Evolutionary conservation across 148 eudicot genomes (phyloP), one percentile per base, ranked within the genome.

Genomic region (Rhododendron williamsianum): DNA sequence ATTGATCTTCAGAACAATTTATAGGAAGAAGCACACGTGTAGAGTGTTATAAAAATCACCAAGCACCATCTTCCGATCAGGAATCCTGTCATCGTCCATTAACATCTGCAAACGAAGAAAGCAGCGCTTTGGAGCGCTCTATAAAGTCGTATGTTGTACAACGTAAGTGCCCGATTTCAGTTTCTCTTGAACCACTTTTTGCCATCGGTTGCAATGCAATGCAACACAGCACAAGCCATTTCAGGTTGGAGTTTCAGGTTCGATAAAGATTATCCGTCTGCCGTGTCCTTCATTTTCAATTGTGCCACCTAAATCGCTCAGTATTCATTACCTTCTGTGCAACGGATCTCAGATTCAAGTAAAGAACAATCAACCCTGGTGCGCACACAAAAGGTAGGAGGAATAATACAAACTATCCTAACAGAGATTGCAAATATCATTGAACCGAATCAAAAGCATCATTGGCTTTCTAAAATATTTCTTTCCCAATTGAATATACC

Each of bases 401-500:
- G 46, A 65, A 45, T 85, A 16, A 77, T 19, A n/a, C 33, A 12
- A 74, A 76, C 86, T 76, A 13, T 25, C 38, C 81, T 25, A 67
- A 58, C 60, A 65, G 19, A 45, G 49, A 63, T 16, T 21, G 71
- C 78, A 12, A 18, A 79, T 9, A 6, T 65, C 27, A 52, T 56
- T 15, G 21, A 84, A 87, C 35, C 19, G 41, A 72, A 46, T 41
- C 38, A 72, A 54, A 71, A 46, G 13, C 48, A 86, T 90, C 72
- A 88, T 73, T 87, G 18, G 38, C 84, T 45, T 48, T 72, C 85
- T 78, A 92, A 72, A 33, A 88, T 81, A 87, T 85, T 90, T 87
- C 90, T 93, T 86, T 94, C 94, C 98, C 98, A 92, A 71, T 92
- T 82, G 86, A 89, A 91, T 48, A 92, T 82, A 46, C 89, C 93